A percentile compares a stretch with the other conserved stretches of the same genome.
phyloP scores from a whole-genome alignment of 805 yeast species.

The Candida tibetensis region DNA sequence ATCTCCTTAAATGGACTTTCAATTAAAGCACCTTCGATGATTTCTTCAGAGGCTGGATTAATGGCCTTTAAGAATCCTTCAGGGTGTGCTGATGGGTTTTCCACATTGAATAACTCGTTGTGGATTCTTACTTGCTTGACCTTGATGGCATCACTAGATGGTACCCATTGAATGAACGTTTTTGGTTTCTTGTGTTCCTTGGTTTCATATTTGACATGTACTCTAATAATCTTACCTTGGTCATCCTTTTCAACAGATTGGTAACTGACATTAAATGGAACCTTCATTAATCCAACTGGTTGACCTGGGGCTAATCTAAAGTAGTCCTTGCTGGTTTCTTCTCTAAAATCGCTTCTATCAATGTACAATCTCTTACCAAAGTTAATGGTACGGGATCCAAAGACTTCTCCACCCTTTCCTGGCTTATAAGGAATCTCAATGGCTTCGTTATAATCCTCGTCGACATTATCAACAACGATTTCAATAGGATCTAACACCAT shows the following conservation, averaged over 20 bases:
- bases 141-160: slow-evolving; percentile 55
- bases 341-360: slow-evolving; percentile 82
- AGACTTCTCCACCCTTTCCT: slow-evolving; percentile 57
- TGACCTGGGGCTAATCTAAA: slow-evolving; percentile 93
- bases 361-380: slow-evolving; percentile 78
- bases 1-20: slow-evolving; percentile 76
- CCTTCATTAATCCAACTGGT: slow-evolving; percentile 90
- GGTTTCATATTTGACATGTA: slow-evolving; percentile 78
- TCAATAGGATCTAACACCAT: slow-evolving; percentile 84
- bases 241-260: slow-evolving; percentile 62
- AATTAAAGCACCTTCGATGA: slow-evolving; percentile 62
- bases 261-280: slow-evolving; percentile 78
- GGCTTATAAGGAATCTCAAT: slow-evolving; percentile 88
- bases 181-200: slow-evolving; percentile 71
- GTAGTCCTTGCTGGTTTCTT: slow-evolving; percentile 61
- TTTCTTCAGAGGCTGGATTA: slow-evolving; percentile 73
- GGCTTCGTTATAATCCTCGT: slow-evolving; percentile 67
- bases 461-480: slow-evolving; percentile 76
- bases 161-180: slow-evolving; percentile 97
- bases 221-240: slow-evolving; percentile 61
- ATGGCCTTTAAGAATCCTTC: slow-evolving; percentile 86
- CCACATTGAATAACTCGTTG: slow-evolving; percentile 83
- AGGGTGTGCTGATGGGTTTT: slow-evolving; percentile 85
- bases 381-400: slow-evolving; percentile 62
- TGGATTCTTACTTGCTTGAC: slow-evolving; percentile 81